Evolutionary conservation across 306 rosid genomes (phyloP), one percentile per base, ranked within the genome.

Genomic region (Cicer judaicum): DNA sequence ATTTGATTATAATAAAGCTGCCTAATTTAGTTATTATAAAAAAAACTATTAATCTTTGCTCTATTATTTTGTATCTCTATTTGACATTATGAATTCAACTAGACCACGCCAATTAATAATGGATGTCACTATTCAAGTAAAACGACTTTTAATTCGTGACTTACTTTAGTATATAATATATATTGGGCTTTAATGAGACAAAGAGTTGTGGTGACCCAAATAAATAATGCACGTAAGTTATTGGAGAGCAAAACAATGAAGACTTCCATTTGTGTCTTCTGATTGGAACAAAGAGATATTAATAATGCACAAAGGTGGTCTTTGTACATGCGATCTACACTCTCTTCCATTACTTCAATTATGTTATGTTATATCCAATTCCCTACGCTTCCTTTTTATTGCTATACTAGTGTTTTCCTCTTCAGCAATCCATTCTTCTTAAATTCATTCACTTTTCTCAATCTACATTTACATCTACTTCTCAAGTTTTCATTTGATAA

Each of bases 361-460:
- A 24, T 24, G 29, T 24, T 24, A 24, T 2, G 29, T 24, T 24
- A 2, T 24, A 84, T 86, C 88, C 66, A 53, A 47, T 64, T 72
- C 75, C 84, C 75, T 71, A 70, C 83, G 65, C 77, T 85, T 62
- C 73, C 49, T 73, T 64, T 73, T 72, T 67, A 64, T 43, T 76
- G 47, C 29, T 11, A 38, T 8, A 46, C 60, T 65, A 64, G 86
- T 92, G 97, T 88, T 65, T 84, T 89, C 96, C 84, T 85, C 85
- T 86, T 88, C 96, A 88, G 80, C 90, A 84, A 84, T 87, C 96
- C 97, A 89, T 81, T 76, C 60, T 55, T 56, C 36, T 54, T 24
- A 49, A 6, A 7, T 39, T 56, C 50, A 16, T 29, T 1, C 50
- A 1, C 44, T 67, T 67, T 67, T 67, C 34, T 78, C 62, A 40